A percentile compares a stretch with the other conserved stretches of the same genome.
Evolutionary conservation across 2,329 filamentous ascomycete genomes (phyloP).

Genomic region (Plectosphaerella cucumerina): DNA sequence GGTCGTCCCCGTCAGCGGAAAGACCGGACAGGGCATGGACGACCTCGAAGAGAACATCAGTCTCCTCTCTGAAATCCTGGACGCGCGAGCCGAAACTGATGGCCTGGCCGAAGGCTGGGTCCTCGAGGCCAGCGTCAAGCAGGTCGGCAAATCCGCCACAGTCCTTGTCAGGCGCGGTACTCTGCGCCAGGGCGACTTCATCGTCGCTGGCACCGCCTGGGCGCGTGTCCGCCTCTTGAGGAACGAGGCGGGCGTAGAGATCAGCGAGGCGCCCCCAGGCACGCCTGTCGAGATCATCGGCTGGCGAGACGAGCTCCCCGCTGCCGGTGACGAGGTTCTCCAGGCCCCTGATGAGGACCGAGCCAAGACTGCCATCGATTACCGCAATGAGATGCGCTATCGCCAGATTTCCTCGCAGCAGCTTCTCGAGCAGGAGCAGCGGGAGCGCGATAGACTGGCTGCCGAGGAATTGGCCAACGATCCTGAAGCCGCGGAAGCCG

Average conservation of each 20-base stretch:
- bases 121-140: constrained; percentile 85
- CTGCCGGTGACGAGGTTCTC: constrained; percentile 81
- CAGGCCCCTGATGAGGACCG: constrained; percentile 75
- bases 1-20: constrained; percentile 85
- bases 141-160: constrained; percentile 79
- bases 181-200: constrained; percentile 70
- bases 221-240: constrained; percentile 77
- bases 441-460: constrained; percentile 47
- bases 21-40: constrained; percentile 87
- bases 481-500: constrained; percentile 25
- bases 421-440: constrained; percentile 69
- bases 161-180: constrained; percentile 87
- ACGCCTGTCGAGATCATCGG: constrained; percentile 90
- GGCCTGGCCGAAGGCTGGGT: constrained; percentile 89
- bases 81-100: constrained; percentile 75
- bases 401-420: constrained; percentile 73
- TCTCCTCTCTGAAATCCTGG: constrained; percentile 82
- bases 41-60: constrained; percentile 89
- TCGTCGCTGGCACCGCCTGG: constrained; percentile 88
- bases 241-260: constrained; percentile 74
- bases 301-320: constrained; percentile 80
- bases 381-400: constrained; percentile 68
- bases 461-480: constrained; percentile 30
- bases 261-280: constrained; percentile 75
- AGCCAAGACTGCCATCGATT: constrained; percentile 73